Conservation (phyloP, 2,329 filamentous ascomycete genomes). For the Venturia asperata region DNA sequence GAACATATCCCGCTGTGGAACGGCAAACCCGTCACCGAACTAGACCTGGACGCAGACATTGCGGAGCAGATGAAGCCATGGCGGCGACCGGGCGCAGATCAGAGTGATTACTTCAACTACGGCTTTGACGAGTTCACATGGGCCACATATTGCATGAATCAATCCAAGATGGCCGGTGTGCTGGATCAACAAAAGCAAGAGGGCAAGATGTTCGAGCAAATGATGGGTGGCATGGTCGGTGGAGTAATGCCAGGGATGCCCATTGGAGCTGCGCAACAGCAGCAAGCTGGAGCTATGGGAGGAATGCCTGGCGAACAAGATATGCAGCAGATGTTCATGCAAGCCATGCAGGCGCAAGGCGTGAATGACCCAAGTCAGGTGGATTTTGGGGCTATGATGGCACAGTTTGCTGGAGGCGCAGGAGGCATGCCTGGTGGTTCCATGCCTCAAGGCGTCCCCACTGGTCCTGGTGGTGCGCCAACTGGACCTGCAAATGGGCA, state of each 20-base stretch:
- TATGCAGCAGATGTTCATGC: slow-evolving; percentile 45
- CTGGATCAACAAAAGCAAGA: slow-evolving; percentile 73
- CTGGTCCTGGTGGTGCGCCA: slow-evolving; percentile 20
- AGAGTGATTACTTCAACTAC: slow-evolving; percentile 98
- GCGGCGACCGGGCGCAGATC: slow-evolving; percentile 87
- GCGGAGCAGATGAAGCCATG: slow-evolving; percentile 80
- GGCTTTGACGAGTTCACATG: slow-evolving; percentile 98
- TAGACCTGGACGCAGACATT: slow-evolving; percentile 47
- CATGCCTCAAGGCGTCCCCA: slow-evolving; percentile 22
- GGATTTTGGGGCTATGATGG: slow-evolving; percentile 49
- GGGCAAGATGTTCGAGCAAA: slow-evolving; percentile 53
- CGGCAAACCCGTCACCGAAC: slow-evolving; percentile 63
- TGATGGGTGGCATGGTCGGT: slow-evolving; percentile 35
- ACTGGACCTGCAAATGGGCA: slow-evolving; percentile 15
- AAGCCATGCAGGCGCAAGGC: slow-evolving; percentile 36
- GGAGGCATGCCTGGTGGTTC: slow-evolving; percentile 27
- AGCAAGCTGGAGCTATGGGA: slow-evolving; percentile 24
- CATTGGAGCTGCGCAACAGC: slow-evolving; percentile 19
- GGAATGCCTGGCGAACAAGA: slow-evolving; percentile 47
- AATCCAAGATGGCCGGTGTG: slow-evolving; percentile 69
- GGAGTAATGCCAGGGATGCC: slow-evolving; percentile 23
- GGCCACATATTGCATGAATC: slow-evolving; percentile 87
- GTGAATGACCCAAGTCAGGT: slow-evolving; percentile 45
- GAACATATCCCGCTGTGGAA: slow-evolving; percentile 75
- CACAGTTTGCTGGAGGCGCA: slow-evolving; percentile 42